Base-by-base conservation (phyloP, 495 filamentous ascomycete genomes). In the Astrocystis sublimbata region DNA sequence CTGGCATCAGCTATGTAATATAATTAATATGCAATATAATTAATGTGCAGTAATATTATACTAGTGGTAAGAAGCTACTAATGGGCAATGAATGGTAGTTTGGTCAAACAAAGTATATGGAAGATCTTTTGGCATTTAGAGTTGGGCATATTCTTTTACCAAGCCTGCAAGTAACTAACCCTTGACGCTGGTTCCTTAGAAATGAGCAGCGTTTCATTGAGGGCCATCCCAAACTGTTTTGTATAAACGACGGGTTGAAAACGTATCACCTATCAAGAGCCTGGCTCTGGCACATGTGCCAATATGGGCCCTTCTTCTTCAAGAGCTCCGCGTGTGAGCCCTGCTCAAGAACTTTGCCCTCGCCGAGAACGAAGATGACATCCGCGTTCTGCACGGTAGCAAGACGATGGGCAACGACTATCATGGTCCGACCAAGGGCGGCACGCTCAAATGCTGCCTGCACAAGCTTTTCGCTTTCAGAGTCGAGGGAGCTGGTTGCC, bases 401-500 rank as follows among this genome's bases (percentile, higher is more conserved):
- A 23, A 87, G 72, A 10, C 85, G 75, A 68, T 90, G 86, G 10
- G 91, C 91, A 31, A 96, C 89, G 0, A 87, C 91, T 40, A 96
- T 81, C 57, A 90, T 89, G 0, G 89, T 94, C 58, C 89, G 77
- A 12, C 82, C 83, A 55, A 75, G 73, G 1, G 85, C 83, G 0
- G 88, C 86, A 66, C 83, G 80, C 64, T 89, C 88, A 60, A 96
- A 79, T 7, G 89, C 89, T 40, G 83, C 80, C 75, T 93, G 89
- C 46, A 96, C 81, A 24, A 89, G 76, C 66, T 83, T 83, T 78
- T 96, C 91, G 31, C 83, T 86, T 76, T 92, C 86, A 9, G 87
- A 86, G 65, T 96, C 92, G 35, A 94, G 76, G 23, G 86, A 87
- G 46, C 83, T 87, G 1, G 92, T 94, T 0, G 91, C 89, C 74